Percentiles rank a stretch among this genome's conserved stretches.
Evolutionary conservation across 768 basidiomycete genomes (phyloP).

Genomic region (Podaxis pistillaris): DNA sequence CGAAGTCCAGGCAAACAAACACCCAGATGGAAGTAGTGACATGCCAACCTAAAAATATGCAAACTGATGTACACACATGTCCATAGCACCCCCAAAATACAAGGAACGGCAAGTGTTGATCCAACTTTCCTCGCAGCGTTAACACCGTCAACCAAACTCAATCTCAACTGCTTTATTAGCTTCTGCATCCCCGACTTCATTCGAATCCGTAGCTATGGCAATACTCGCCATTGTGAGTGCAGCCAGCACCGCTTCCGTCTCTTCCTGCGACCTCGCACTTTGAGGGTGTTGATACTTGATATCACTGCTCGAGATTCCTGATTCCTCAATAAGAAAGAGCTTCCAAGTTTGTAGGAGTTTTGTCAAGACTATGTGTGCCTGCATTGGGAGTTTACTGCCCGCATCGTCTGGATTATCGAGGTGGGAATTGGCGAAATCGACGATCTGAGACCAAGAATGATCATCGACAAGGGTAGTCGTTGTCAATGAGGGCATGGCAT

Average conservation of each 20-base stretch:
- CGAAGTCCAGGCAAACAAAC: no score
- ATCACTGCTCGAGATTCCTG: background rate
- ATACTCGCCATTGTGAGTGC: background rate
- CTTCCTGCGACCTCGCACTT: background rate
- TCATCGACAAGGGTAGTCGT: background rate
- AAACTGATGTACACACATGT: background rate
- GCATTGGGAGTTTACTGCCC: background rate
- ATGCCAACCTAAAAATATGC: background rate
- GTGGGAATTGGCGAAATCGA: background rate
- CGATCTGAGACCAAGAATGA: background rate
- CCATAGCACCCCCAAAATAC: no score
- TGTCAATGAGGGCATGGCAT: background rate
- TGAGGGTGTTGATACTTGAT: background rate
- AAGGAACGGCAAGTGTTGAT: background rate
- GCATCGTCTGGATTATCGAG: background rate
- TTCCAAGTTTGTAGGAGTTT: background rate
- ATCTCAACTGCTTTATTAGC: background rate
- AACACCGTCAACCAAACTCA: background rate
- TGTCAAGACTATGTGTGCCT: background rate
- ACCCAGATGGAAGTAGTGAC: no score
- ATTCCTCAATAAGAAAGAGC: background rate
- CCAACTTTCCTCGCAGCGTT: background rate
- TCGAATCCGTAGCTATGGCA: background rate
- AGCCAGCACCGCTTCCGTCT: background rate
- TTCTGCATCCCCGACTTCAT: background rate